A percentile compares a stretch with the other conserved stretches of the same genome.
Conservation (phyloP, 352 stramenopile genomes). For the Aphanomyces astaci region DNA sequence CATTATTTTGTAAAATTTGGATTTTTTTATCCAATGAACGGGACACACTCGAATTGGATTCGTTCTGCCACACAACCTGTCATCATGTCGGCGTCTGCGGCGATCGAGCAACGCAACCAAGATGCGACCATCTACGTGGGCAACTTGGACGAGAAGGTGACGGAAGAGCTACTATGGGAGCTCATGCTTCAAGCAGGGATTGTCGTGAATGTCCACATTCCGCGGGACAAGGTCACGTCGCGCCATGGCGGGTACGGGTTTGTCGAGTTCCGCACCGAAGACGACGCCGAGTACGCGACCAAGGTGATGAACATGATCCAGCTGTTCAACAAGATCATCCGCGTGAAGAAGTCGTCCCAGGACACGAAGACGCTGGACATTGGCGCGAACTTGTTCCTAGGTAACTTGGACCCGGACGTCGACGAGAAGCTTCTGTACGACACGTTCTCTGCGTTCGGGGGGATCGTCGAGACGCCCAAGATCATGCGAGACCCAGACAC, state of each 20-base stretch:
- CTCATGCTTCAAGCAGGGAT: slow-evolving; percentile 90
- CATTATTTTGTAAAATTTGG: background rate
- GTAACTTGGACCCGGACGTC: slow-evolving; percentile 93
- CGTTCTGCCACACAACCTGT: background rate
- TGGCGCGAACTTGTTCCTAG: slow-evolving; percentile 98
- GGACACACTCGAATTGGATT: background rate
- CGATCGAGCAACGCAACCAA: slow-evolving; percentile 85
- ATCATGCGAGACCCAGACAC: slow-evolving; percentile 92
- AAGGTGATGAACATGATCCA: slow-evolving; percentile 99
- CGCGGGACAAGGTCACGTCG: slow-evolving; percentile 96
- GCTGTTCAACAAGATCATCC: slow-evolving; percentile 93
- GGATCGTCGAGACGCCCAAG: slow-evolving; percentile 93
- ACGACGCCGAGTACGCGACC: slow-evolving; percentile 97
- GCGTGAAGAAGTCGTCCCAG: slow-evolving; percentile 94
- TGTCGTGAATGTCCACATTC: slow-evolving; percentile 98
- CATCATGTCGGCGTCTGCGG: slow-evolving; percentile 39
- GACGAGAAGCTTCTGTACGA: slow-evolving; percentile 99
- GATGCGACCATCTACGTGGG: slow-evolving; percentile 98
- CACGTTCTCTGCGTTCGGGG: slow-evolving; percentile 98
- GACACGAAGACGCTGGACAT: slow-evolving; percentile 96
- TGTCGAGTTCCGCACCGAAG: slow-evolving; percentile 96
- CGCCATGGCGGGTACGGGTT: slow-evolving; percentile 97
- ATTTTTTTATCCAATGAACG: slow-evolving; percentile 18
- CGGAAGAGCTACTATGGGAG: slow-evolving; percentile 97
- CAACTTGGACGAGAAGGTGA: slow-evolving; percentile 94